Evolutionary conservation across 2,329 filamentous ascomycete species (phyloP).

Genomic region (Paramyrothecium sp.): DNA sequence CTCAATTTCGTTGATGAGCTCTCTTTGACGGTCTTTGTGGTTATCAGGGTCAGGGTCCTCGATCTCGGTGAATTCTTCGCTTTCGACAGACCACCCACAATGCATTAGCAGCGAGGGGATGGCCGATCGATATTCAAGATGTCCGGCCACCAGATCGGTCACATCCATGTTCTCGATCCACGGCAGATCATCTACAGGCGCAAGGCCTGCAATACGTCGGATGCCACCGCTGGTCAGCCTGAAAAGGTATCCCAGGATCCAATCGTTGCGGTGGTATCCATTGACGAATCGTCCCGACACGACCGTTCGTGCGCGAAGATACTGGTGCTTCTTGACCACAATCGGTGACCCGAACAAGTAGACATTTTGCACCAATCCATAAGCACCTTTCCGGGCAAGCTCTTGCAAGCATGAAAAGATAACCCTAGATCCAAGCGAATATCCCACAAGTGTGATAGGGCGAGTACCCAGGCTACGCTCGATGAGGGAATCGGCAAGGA

Average conservation of each 20-base stretch:
- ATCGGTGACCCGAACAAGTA: constrained; percentile 92
- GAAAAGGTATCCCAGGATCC: constrained; percentile 96
- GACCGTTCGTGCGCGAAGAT: constrained; percentile 74
- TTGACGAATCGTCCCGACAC: constrained; percentile 93
- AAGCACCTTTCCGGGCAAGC: constrained; percentile 77
- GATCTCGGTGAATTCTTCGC: constrained; percentile 93
- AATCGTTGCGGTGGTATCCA: constrained; percentile 91
- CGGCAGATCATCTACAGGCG: constrained; percentile 70
- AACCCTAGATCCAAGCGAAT: constrained; percentile 87
- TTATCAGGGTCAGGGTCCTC: constrained; percentile 97
- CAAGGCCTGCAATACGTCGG: constrained; percentile 81
- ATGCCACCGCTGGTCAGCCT: constrained; percentile 91
- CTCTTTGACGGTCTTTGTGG: constrained; percentile 80
- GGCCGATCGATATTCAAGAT: constrained; percentile 93
- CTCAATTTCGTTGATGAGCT: constrained; percentile 95
- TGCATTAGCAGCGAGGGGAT: constrained; percentile 87
- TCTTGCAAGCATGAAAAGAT: constrained; percentile 92
- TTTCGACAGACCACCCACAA: constrained; percentile 88
- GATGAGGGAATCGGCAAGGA: constrained; percentile 90
- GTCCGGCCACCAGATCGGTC: constrained; percentile 80
- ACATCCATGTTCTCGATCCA: constrained; percentile 89
- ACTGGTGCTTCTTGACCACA: constrained; percentile 90
- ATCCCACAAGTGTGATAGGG: constrained; percentile 90
- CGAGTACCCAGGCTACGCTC: constrained; percentile 88
- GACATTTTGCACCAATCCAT: constrained; percentile 89